Conservation (phyloP, 495 filamentous ascomycete genomes). For the Elasticomyces elasticus region DNA sequence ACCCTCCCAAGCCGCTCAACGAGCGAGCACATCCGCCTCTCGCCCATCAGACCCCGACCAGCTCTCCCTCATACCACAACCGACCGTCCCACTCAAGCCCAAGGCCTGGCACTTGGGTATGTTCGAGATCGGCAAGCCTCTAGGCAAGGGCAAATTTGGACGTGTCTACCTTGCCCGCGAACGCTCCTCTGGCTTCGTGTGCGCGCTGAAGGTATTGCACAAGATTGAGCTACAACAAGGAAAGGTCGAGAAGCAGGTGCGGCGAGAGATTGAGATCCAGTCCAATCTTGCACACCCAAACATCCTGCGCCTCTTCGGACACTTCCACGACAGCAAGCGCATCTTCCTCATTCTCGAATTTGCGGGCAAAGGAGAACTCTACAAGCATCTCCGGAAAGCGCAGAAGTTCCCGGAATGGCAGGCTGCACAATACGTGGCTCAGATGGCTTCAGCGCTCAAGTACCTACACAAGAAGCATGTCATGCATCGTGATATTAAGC, state of each 20-base stretch:
- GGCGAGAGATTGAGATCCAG: conserved; percentile 96
- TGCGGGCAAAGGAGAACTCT: conserved; percentile 88
- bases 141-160: conserved; percentile 97
- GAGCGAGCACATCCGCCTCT: conserved; percentile 38
- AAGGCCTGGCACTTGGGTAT: conserved; percentile 90
- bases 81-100: conserved; percentile 35
- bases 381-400: conserved; percentile 89
- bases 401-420: conserved; percentile 89
- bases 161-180: conserved; percentile 93
- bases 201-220: conserved; percentile 92
- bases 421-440: conserved; percentile 93
- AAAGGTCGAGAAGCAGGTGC: conserved; percentile 91
- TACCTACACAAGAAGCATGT: conserved; percentile 97
- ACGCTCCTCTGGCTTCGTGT: conserved; percentile 79
- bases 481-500: conserved; percentile 98
- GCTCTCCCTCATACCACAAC: conserved; percentile 50
- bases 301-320: conserved; percentile 84
- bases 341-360: conserved; percentile 96
- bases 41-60: conserved; percentile 39
- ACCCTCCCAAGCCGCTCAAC: conserved; percentile 56
- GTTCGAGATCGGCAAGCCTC: conserved; percentile 95
- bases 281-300: conserved; percentile 93
- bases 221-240: conserved; percentile 88
- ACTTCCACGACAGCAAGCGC: conserved; percentile 94
- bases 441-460: conserved; percentile 87